A percentile compares a stretch with the other conserved stretches of the same genome.
These are phyloP conservation scores for Golubevia pallescens DNA, from an alignment of 1,284 basidiomycete species.

Conservation along the genomic window DNA sequence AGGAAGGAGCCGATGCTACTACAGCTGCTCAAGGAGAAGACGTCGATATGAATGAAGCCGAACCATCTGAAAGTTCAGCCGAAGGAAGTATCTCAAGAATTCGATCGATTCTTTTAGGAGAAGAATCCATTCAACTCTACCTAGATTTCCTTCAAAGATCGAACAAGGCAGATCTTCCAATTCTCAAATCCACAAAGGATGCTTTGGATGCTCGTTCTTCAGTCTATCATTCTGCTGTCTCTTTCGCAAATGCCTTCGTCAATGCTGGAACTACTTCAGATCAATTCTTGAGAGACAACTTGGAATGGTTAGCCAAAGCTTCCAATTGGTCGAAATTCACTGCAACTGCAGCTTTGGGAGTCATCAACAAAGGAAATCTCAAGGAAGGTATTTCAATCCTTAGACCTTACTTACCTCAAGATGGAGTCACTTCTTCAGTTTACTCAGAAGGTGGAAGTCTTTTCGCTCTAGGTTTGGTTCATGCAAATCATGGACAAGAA, in stretches of 20 bases:
- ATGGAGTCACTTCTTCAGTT: constrained; percentile 50
- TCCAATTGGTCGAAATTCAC: constrained; percentile 65
- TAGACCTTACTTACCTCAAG: constrained; percentile 59
- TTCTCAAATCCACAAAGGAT: constrained; percentile 60
- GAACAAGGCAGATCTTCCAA: constrained; percentile 58
- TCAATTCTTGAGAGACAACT: constrained; percentile 61
- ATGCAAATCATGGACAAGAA: constrained; percentile 61
- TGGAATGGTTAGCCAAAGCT: constrained; percentile 63
- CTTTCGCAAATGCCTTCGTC: constrained; percentile 63
- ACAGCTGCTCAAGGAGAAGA: constrained; percentile 19
- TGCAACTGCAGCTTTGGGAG: constrained; percentile 61
- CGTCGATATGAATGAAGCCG: constrained; percentile 32
- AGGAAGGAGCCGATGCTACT: constrained; percentile 14
- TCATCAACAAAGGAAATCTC: constrained; percentile 62
- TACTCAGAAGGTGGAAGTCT: constrained; percentile 62
- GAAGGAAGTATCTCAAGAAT: constrained; percentile 38
- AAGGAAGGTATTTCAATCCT: constrained; percentile 57
- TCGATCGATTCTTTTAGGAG: constrained; percentile 50
- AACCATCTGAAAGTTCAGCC: constrained; percentile 20
- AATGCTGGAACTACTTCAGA: constrained; percentile 63
- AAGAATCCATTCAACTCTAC: constrained; percentile 62
- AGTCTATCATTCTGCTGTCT: constrained; percentile 62
- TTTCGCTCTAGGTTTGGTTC: constrained; percentile 62
- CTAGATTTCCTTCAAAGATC: constrained; percentile 58
- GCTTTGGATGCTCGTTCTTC: constrained; percentile 59